These are phyloP conservation scores for Candolleomyces aberdarensis DNA, from an alignment of 768 basidiomycete genomes.

Conservation along the genomic window DNA sequence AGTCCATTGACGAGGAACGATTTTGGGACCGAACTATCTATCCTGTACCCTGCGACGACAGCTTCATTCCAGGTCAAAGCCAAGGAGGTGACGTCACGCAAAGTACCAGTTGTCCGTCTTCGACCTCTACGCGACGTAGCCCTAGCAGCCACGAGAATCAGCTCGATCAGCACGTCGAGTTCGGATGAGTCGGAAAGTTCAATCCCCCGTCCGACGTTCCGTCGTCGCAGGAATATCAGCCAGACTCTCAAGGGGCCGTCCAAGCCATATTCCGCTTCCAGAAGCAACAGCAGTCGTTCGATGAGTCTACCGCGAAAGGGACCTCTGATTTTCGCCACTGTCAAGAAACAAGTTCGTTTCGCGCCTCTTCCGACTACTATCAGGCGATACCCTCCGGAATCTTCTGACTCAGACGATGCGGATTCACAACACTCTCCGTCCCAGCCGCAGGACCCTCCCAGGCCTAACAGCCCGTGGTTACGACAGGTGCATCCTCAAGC, in stretches of 20 bases:
- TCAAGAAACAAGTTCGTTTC: background rate
- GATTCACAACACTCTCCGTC: too few species aligned
- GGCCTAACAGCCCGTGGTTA: background rate
- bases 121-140: background rate
- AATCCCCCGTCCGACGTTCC: background rate
- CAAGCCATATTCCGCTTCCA: background rate
- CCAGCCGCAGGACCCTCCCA: background rate
- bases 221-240: background rate
- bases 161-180: background rate
- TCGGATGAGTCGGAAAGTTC: background rate
- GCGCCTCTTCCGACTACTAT: slow-evolving; percentile 1
- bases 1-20: background rate
- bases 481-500: background rate
- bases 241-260: background rate
- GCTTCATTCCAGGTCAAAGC: background rate
- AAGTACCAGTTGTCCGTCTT: background rate
- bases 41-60: slow-evolving; percentile 1
- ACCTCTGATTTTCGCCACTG: background rate
- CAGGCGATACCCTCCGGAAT: background rate
- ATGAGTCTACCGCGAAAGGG: too few species aligned
- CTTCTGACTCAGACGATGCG: background rate
- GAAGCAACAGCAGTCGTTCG: background rate
- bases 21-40: background rate
- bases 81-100: background rate
- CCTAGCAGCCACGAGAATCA: background rate